These are phyloP conservation scores for Paxillus rubicundulus DNA, from an alignment of 768 basidiomycete species.

Conservation along the genomic window DNA sequence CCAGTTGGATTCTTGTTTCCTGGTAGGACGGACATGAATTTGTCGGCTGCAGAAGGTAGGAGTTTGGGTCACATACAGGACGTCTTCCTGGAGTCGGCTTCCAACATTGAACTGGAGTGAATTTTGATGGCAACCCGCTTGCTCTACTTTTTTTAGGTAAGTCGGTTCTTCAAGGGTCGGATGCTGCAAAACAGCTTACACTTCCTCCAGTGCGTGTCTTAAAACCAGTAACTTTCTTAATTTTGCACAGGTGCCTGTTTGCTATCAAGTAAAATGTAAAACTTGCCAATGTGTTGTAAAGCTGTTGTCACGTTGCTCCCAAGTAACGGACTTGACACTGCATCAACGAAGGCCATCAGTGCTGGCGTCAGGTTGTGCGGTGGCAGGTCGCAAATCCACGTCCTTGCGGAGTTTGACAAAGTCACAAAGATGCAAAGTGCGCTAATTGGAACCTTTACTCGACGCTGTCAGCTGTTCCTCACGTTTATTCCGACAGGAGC, in stretches of 20 bases:
- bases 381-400: conserved; percentile 26
- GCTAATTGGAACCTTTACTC: conserved; percentile 31
- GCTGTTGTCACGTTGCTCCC: conserved; percentile 19
- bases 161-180: conserved; percentile 8
- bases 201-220: conserved; percentile 19
- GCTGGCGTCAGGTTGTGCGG: conserved; percentile 7
- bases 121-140: conserved; percentile 11
- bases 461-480: conserved; percentile 24
- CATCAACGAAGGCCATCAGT: conserved; percentile 13
- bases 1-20: conserved; percentile 22
- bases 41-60: conserved; percentile 11
- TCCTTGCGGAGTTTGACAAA: conserved; percentile 28
- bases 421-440: conserved; percentile 33
- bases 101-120: conserved; percentile 26
- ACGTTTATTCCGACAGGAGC: conserved; percentile 30
- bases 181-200: conserved; percentile 15
- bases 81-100: conserved; percentile 15
- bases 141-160: conserved; percentile 25
- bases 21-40: conserved; percentile 34
- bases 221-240: conserved; percentile 16
- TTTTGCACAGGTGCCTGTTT: conserved; percentile 13
- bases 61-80: conserved; percentile 21
- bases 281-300: conserved; percentile 19
- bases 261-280: conserved; percentile 23
- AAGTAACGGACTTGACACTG: conserved; percentile 25